Percentiles rank a stretch among this genome's conserved stretches.
Conservation (phyloP, 495 filamentous ascomycete species). For the Parathielavia appendiculata region DNA sequence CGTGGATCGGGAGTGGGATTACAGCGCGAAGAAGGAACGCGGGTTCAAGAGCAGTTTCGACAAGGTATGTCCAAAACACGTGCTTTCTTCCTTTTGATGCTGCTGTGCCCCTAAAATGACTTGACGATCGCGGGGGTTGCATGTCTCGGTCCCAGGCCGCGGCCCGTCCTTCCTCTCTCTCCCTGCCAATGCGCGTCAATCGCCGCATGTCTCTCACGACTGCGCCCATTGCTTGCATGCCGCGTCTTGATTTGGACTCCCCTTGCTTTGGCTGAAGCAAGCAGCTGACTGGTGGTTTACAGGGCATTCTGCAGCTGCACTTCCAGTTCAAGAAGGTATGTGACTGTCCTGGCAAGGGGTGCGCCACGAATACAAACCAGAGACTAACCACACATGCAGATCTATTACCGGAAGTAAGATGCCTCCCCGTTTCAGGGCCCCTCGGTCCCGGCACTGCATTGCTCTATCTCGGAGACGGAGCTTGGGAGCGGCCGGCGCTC, state of each 20-base stretch:
- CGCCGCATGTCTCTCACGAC: conserved; percentile 7
- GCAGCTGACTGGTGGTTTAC: conserved; percentile 24
- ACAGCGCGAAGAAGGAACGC: conserved; percentile 88
- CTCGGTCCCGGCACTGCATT: conserved; percentile 3
- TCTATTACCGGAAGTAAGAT: conserved; percentile 61
- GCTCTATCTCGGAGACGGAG: neutral
- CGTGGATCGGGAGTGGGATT: conserved; percentile 99
- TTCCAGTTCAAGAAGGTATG: conserved; percentile 90
- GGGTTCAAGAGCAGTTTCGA: conserved; percentile 97
- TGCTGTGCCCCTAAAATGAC: conserved; percentile 8
- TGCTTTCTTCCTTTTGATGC: conserved; percentile 13
- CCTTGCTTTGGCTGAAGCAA: neutral
- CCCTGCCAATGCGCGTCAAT: conserved; percentile 14
- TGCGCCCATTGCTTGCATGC: neutral
- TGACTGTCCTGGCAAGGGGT: neutral
- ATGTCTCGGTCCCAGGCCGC: conserved; percentile 13
- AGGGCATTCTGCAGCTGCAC: conserved; percentile 95
- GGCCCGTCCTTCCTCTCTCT: conserved; percentile 14
- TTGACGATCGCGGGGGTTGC: conserved; percentile 7
- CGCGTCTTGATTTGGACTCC: conserved; percentile 7
- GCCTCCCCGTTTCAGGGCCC: neutral
- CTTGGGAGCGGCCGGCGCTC: neutral
- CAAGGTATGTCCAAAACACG: conserved; percentile 60
- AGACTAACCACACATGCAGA: conserved; percentile 47
- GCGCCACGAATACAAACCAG: neutral